Conservation (phyloP, 768 basidiomycete species). For the Termitomyces sp. region DNA sequence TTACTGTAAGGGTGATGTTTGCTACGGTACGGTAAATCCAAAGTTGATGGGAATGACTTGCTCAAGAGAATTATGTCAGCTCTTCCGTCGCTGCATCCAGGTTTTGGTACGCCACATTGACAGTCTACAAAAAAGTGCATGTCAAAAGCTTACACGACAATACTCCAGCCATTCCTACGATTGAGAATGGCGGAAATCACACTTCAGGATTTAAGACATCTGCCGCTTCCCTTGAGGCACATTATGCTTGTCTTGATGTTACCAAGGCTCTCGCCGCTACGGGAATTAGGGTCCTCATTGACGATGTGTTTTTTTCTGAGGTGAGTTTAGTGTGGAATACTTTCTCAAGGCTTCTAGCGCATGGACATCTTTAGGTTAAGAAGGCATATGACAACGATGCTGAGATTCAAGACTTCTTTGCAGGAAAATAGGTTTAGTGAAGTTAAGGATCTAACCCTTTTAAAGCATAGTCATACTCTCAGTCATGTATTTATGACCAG, state of each 20-base stretch:
- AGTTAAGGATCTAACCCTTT: neutral
- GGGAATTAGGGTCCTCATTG: constrained; percentile 66
- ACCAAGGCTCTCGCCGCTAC: constrained; percentile 70
- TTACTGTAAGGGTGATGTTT: constrained; percentile 60
- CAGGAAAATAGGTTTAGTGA: constrained; percentile 35
- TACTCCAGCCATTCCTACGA: constrained; percentile 67
- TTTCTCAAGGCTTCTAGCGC: neutral
- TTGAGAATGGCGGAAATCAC: constrained; percentile 72
- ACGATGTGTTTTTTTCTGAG: constrained; percentile 52
- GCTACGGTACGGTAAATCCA: constrained; percentile 49
- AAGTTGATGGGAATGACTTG: neutral
- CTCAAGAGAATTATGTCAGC: constrained; percentile 24
- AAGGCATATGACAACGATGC: constrained; percentile 4
- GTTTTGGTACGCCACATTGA: constrained; percentile 49
- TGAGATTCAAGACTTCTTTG: neutral
- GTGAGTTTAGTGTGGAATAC: neutral
- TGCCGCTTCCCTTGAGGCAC: constrained; percentile 58
- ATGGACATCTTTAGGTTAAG: constrained; percentile 8
- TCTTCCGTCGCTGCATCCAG: constrained; percentile 71
- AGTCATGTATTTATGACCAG: neutral
- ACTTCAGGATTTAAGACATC: constrained; percentile 62
- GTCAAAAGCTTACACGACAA: neutral
- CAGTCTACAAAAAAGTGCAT: neutral
- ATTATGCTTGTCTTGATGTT: constrained; percentile 63
- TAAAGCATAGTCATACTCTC: constrained; percentile 25